Base-by-base conservation (phyloP, 441 rosid genomes). In the Corymbia calophylla region DNA sequence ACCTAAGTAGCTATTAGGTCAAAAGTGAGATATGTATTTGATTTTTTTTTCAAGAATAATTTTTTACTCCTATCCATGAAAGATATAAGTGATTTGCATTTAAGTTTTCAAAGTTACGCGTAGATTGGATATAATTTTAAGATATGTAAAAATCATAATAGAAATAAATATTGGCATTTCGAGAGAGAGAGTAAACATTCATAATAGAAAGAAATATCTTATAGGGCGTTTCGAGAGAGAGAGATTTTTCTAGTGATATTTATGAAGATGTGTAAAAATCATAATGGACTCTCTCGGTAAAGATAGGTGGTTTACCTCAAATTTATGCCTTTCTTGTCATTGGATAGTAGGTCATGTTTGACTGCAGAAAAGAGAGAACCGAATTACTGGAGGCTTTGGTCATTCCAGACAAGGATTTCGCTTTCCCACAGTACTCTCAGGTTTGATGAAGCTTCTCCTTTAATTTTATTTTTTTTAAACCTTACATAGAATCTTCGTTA, bases 331-430 rank as follows among this genome's bases (percentile, higher is more conserved):
- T 70, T 35, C 27, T 21, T 19, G 29, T 73, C 23, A 6, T 77
- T 39, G 54, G 25, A 5, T 82, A 66, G 27, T 68, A 92, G 95
- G 89, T 7, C 39, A 53, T 70, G 49, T 90, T 11, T 53, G 87
- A 48, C 25, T 13, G 90, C 88, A 88, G 93, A 88, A 88, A 92
- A 82, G 96, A 94, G 91, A 93, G 89, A 88, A 18, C 1, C 17
- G 91, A 93, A 88, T 91, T 94, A 73, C 80, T 92, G 3, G 82
- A 94, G 31, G 94, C 94, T 53, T 44, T 91, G 80, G 89, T 92
- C 49, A 87, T 90, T 19, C 89, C 89, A 56, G 93, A 93, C 88
- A 49, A 90, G 27, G 91, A 93, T 6, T 93, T 91, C 58, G 53
- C 35, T 56, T 48, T 89, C 21, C 93, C 93, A 15, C 48, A 5